Evolutionary conservation across 805 yeast species (phyloP).

Genomic region (Candida morakotiae): DNA sequence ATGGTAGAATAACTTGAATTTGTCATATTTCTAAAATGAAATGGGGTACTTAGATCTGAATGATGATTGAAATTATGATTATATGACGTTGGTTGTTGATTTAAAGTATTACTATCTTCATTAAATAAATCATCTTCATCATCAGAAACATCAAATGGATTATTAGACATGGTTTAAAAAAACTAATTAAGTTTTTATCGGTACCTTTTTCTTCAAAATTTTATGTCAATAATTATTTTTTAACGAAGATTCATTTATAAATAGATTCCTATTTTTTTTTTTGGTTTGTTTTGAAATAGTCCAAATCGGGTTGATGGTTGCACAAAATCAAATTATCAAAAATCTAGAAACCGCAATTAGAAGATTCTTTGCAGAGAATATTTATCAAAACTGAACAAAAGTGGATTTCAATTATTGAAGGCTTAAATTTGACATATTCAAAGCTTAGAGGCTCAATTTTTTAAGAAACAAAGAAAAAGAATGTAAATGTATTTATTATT

Average conservation of each 20-base stretch:
- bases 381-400: not conserved
- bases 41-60: not conserved
- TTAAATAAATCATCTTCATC: constrained; percentile 9
- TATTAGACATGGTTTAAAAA: not conserved
- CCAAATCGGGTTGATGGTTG: constrained; percentile 6
- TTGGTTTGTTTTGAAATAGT: not conserved
- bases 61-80: not conserved
- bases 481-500: no score
- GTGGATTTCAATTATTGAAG: no score
- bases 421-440: no score
- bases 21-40: constrained; percentile 3
- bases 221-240: no score
- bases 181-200: no score
- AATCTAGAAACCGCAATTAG: no score
- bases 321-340: not conserved
- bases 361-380: not conserved
- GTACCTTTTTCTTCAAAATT: no score
- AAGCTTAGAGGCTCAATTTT: no score
- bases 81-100: not conserved
- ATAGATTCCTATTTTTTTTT: constrained; percentile 3
- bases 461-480: no score
- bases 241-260: no score
- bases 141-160: not conserved
- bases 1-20: constrained; percentile 16
- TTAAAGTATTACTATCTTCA: constrained; percentile 5